These are phyloP conservation scores for Escovopsis sp. DNA, from an alignment of 2,329 filamentous ascomycete species.

Conservation along the genomic window DNA sequence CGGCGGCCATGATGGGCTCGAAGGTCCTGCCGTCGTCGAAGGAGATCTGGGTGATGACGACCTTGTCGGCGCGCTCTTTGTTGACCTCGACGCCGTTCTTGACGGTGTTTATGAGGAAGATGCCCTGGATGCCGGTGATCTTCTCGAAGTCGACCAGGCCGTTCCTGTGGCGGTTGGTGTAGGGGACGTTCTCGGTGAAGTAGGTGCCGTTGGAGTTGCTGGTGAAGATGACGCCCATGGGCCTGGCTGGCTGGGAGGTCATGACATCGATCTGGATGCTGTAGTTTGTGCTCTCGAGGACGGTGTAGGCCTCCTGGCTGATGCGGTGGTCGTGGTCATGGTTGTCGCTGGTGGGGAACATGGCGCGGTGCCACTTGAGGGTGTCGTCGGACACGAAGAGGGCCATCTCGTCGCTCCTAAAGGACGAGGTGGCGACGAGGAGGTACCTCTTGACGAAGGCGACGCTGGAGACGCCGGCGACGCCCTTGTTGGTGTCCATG, in stretches of 20 bases:
- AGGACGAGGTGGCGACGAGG: conserved; percentile 66
- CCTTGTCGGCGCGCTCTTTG: conserved; percentile 40
- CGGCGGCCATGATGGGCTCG: conserved; percentile 45
- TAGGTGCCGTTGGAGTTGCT: conserved; percentile 97
- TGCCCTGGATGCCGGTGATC: conserved; percentile 77
- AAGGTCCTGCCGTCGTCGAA: conserved; percentile 93
- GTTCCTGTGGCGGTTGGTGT: conserved; percentile 68
- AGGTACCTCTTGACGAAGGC: conserved; percentile 77
- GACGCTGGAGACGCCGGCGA: conserved; percentile 68
- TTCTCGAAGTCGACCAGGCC: conserved; percentile 93
- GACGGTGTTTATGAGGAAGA: conserved; percentile 80
- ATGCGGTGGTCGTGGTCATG: conserved; percentile 52
- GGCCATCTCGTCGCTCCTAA: conserved; percentile 76
- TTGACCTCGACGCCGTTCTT: conserved; percentile 70
- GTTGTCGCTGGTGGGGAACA: conserved; percentile 70
- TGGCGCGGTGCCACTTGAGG: conserved; percentile 74
- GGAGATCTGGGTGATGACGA: conserved; percentile 68
- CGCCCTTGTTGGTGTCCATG: conserved; percentile 57
- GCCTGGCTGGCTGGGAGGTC: conserved; percentile 46
- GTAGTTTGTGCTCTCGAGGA: conserved; percentile 93
- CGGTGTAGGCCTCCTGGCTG: conserved; percentile 77
- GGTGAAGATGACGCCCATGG: conserved; percentile 81
- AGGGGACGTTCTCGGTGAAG: conserved; percentile 80
- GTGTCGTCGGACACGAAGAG: conserved; percentile 81
- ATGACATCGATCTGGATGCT: conserved; percentile 94